These are phyloP conservation scores for Trichomonascus vanleenenianus DNA, from an alignment of 805 yeast species.

Conservation along the genomic window DNA sequence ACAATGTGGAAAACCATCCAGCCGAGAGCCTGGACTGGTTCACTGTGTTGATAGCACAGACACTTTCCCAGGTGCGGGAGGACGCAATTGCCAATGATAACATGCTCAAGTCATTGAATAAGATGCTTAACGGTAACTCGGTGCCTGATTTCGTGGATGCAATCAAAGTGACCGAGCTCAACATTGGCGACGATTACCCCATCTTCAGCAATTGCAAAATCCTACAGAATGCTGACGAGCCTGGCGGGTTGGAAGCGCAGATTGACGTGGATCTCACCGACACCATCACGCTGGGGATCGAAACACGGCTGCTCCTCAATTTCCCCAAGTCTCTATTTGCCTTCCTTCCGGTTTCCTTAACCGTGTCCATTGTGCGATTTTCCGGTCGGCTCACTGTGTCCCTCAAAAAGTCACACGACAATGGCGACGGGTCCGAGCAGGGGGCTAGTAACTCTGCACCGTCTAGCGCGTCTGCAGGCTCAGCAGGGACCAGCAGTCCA, in stretches of 20 bases:
- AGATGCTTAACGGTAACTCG: conserved; percentile 49
- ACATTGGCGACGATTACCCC: conserved; percentile 92
- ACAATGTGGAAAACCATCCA: conserved; percentile 78
- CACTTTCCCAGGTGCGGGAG: conserved; percentile 75
- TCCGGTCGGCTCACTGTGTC: conserved; percentile 80
- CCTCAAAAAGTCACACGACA: conserved; percentile 28
- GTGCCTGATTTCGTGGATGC: conserved; percentile 77
- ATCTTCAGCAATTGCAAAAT: conserved; percentile 90
- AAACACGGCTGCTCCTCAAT: conserved; percentile 69
- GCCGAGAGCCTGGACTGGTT: conserved; percentile 97
- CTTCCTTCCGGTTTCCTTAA: conserved; percentile 72
- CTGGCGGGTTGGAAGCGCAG: conserved; percentile 62
- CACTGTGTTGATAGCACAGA: conserved; percentile 87
- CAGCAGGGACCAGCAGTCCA: neutral
- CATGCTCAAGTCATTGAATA: conserved; percentile 70
- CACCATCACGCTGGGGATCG: conserved; percentile 76
- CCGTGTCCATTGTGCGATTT: conserved; percentile 84
- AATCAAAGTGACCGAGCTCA: conserved; percentile 75
- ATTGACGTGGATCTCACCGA: conserved; percentile 88
- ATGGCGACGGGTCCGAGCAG: conserved; percentile 1
- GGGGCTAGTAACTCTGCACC: conserved; percentile 1
- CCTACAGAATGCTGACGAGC: conserved; percentile 37
- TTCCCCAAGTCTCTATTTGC: conserved; percentile 82
- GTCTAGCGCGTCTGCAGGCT: neutral
- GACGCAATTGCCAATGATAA: conserved; percentile 84